Evolutionary conservation across 2,329 filamentous ascomycete genomes (phyloP), one percentile per base, ranked within the genome.

Genomic region (Ophiostoma ulmi): DNA sequence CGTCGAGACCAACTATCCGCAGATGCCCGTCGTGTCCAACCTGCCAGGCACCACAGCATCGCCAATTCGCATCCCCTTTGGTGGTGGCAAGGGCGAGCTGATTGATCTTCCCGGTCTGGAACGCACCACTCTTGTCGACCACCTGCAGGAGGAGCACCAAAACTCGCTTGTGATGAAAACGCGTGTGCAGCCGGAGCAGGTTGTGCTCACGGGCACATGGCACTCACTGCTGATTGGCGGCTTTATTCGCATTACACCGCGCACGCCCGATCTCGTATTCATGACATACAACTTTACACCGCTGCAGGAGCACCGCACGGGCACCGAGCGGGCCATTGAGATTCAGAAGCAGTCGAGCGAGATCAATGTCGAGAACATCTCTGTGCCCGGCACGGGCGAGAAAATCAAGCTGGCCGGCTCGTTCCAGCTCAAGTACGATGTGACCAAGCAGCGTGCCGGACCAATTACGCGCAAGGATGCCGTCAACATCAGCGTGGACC

Each of bases 11-110:
- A 85, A 90, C 68, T 98, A 90, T 76, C 94, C 94, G 5, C 83
- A 88, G 20, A 94, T 98, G 86, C 94, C 94, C 1, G 81, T 96
- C 13, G 91, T 97, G 1, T 97, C 93, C 0, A 86, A 91, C 5
- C 84, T 97, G 2, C 92, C 95, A 0, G 95, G 96, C 11, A 99
- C 95, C 0, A 99, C 95, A 0, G 95, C 94, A 1, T 97, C 93
- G 0, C 95, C 95, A 0, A 98, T 99, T 75, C 90, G 95, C 38
- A 88, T 98, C 22, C 93, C 93, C 0, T 99, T 95, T 77, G 94
- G 94, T 65, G 88, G 88, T 72, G 91, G 91, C 35, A 91, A 88
- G 76, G 95, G 95, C 70, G 96, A 99, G 79, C 84, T 99, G 44
- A 92, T 99, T 75, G 95, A 99, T 78, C 84, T 99, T 17, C 95